Evolutionary conservation across 768 basidiomycete species (phyloP).

Genomic region (Porpolomopsis calyptriformis): DNA sequence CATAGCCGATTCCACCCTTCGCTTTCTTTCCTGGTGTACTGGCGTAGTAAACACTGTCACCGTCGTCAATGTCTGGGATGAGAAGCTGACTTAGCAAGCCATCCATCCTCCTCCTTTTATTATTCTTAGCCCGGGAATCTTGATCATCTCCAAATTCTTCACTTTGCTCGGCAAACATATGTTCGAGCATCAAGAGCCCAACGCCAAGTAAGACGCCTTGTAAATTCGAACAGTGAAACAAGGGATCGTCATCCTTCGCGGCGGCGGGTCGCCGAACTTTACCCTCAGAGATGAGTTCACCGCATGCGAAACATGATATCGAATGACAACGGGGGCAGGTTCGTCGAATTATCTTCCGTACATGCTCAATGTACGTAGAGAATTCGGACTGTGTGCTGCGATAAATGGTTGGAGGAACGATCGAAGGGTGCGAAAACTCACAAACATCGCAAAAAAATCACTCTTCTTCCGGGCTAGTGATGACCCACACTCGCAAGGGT

Average conservation of each 20-base stretch:
- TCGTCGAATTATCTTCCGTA: constrained; percentile 46
- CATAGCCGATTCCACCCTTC: constrained; percentile 81
- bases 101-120: constrained; percentile 38
- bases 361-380: constrained; percentile 51
- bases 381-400: constrained; percentile 51
- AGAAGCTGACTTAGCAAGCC: constrained; percentile 1
- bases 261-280: constrained; percentile 35
- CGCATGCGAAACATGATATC: constrained; percentile 67
- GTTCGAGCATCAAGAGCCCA: constrained; percentile 79
- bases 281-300: constrained; percentile 45
- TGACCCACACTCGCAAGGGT: constrained; percentile 68
- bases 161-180: constrained; percentile 49
- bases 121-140: constrained; percentile 28
- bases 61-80: constrained; percentile 33
- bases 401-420: constrained; percentile 11
- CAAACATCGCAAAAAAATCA: constrained; percentile 77
- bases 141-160: constrained; percentile 24
- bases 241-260: constrained; percentile 37
- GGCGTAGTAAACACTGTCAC: constrained; percentile 41
- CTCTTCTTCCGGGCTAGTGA: constrained; percentile 49
- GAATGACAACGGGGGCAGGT: constrained; percentile 53
- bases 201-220: constrained; percentile 89
- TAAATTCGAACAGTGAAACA: constrained; percentile 85
- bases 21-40: constrained; percentile 45
- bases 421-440: constrained; percentile 30